Base-by-base conservation (phyloP, 1,284 basidiomycete species). In the Coniferiporia weirii region DNA sequence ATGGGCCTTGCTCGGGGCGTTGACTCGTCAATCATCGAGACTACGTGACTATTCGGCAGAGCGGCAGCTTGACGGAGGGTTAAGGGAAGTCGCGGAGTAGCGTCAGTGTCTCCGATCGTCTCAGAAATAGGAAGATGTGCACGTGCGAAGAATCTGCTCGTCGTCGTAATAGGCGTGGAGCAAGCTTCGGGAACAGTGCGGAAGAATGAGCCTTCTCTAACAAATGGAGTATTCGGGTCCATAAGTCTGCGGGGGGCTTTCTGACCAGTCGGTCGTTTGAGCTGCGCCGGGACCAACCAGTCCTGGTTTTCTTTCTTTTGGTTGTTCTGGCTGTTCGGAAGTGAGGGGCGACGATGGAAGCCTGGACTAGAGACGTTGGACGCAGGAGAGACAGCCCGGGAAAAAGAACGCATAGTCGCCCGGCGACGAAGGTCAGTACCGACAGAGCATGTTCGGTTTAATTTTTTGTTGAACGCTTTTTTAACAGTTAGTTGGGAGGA, bases 371-470 rank as follows among this genome's bases (percentile, higher is more conserved):
- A 49, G 3, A 51, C 45, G 44, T 57, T 53, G 27, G 59, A 61
- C 10, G 54, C 49, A 46, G 59, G 59, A 9, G 59, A 61, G 22
- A 57, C 59, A 9, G 55, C 59, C n/a, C 59, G 54, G 9, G 59
- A 61, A 38, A 52, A 57, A 34, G 54, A 57, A 20, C 59, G 59
- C 54, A 61, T 56, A 22, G 59, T 57, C 9, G 59, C 59, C 12
- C 55, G 54, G 34, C 59, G 54, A 45, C 59, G 60, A 36, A 59
- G 56, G 40, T 61, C 43, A 51, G 58, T 51, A 48, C 58, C 27
- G 57, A 48, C 67, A 34, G 73, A 74, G 17, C 72, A 67, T 3
- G 73, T 73, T 17, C 73, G 70, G 12, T 72, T 66, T 54, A n/a
- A 52, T 57, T 48, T 71, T 67, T 43, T 64, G 63, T 1, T 60